Base-by-base conservation (phyloP, 2,329 filamentous ascomycete species). In the Emmonsiellopsis sp. region DNA sequence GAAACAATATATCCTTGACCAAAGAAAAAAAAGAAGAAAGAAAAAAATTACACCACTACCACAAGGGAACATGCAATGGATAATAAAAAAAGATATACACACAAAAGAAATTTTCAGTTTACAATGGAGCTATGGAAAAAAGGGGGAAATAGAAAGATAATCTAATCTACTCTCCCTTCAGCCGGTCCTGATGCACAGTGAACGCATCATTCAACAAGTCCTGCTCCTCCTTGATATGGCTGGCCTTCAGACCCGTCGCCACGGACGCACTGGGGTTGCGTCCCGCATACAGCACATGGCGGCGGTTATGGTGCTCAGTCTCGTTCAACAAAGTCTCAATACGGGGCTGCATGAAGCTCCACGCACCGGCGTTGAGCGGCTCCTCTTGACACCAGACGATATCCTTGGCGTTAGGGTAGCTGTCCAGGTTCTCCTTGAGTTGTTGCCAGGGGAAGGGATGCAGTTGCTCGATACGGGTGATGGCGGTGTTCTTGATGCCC, bases 381-480 rank as follows among this genome's bases (percentile, higher is more conserved):
- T 98, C 93, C 72, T 98, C 93, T 75, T 98, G 93, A 62, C 83
- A 85, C 91, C 91, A 98, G 58, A 98, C 90, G 61, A 98, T 90
- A 59, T 90, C 92, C 81, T 96, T 88, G 63, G 92, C 92, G 72
- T 98, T 98, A 69, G 91, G 89, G 78, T 98, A 98, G 72, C 78
- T 83, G 77, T 98, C 92, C 52, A 98, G 81, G 77, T 97, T 97
- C 72, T 97, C 92, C 78, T 87, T 88, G 53, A 98, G 83, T 73
- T 93, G 90, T 64, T 91, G 85, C 92, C 93, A 98, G 50, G 93
- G 93, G 88, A 98, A 98, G 65, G 93, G 93, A 77, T 98, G 91
- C 56, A 98, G 82, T 76, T 98, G 93, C 77, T 98, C 93, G 61
- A 98, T 83, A 68, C 93, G 90, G 21, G 91, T 96, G 69, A 98